Base-by-base conservation (phyloP, 2,329 filamentous ascomycete species). In the Coniochaeta hoffmannii region DNA sequence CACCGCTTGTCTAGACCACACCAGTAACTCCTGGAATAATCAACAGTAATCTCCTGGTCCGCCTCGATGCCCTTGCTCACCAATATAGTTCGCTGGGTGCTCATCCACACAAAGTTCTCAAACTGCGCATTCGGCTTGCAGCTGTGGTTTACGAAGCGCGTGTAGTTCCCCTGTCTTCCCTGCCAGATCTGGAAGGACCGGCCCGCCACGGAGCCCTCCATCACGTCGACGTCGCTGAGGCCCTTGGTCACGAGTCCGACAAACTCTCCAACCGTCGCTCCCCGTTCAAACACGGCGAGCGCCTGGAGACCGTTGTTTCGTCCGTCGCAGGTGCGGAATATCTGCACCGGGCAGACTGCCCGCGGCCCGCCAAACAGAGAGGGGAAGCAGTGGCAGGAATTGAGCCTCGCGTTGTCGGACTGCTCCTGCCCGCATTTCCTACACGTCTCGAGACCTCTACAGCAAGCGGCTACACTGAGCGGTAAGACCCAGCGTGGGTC, bases 1-100 rank as follows among this genome's bases (percentile, higher is more conserved):
- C 79, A 83, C 11, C 68, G 69, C 64, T 83, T 83, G 59, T 81
- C 73, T 50, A 83, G 61, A 28, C 78, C 74, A 50, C 73, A 71
- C 80, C 80, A 83, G 61, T 83, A 83, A 56, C 75, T 75, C 61
- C 79, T 75, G 12, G 78, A 80, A 61, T 83, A 83, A 58, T 83
- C 80, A 6, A 83, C 77, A 11, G 79, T 82, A 53, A 83, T 72
- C 64, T 83, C 80, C 7, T 69, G 68, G 0, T 77, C 79, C 3
- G 79, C 75, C 32, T 74, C 69, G 14, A 83, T 76, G 30, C 30
- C 30, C 30, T 32, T 12, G 30, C 30, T 79, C 6, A 83, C 80
- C 4, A 83, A 68, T 19, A 83, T 68, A 12, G 82, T 76, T 12
- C 78, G 69, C 65, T 83, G 78, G 4, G 72, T 75, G 22, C 80